Evolutionary conservation across 306 rosid species (phyloP), one percentile per base, ranked within the genome.

Genomic region (Gynostemma pentaphyllum): DNA sequence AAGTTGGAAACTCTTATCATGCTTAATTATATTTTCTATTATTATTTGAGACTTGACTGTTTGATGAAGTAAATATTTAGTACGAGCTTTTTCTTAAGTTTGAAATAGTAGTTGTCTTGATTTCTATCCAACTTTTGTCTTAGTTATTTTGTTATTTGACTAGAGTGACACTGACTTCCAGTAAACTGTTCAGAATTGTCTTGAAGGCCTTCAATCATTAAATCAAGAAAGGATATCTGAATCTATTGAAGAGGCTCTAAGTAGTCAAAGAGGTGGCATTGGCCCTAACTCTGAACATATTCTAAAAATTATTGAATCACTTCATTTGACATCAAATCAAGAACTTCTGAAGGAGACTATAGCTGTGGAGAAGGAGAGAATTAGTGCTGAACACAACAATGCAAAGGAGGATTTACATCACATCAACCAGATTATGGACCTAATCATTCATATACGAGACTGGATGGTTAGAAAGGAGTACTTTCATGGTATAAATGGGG

Each of bases 301-400:
- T 59, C 62, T 66, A 81, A 85, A 75, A 72, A 79, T 92, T 32
- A 75, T 72, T 18, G 88, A 81, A 47, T 71, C 71, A 50, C 94
- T 92, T 56, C 70, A 74, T 59, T 68, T 92, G 78, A 76, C 72
- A 52, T 76, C 95, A 60, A 82, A 80, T 68, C 81, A 84, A 73
- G 96, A 88, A 76, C 85, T 88, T 21, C 64, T 92, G 75, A 88
- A 79, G 72, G 98, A 92, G 76, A 80, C 77, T 67, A 84, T 92
- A 71, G 89, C 85, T 45, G 77, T 84, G 47, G 98, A 88, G 73
- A 88, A 79, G 87, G 98, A 88, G 74, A 82, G 87, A 69, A 69
- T 75, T 52, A 75, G 68, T 40, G 80, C 80, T 13, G 86, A 84
- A 73, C 75, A n/a, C 56, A 73, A 77, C 64, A 81, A 74, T 72